phyloP scores from a whole-genome alignment of 441 rosid genomes.

The Brassica balearica region DNA sequence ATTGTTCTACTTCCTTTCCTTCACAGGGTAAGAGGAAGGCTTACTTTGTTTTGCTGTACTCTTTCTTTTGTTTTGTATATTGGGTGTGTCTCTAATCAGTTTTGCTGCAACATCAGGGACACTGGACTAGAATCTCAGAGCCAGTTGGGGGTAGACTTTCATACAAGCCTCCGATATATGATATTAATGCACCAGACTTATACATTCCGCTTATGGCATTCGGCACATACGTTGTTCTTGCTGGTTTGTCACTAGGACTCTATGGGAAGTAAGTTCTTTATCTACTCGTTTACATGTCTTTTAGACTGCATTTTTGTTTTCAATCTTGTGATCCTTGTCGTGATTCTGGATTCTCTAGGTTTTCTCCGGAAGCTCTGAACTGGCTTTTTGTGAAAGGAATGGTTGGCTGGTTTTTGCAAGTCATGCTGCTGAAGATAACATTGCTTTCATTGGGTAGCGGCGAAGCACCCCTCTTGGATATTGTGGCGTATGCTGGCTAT shows the following conservation, averaged over 20 bases:
- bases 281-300: background rate
- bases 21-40: conserved; percentile 65
- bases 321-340: conserved; percentile 13
- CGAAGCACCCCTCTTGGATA: conserved; percentile 89
- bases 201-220: conserved; percentile 97
- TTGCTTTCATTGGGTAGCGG: conserved; percentile 84
- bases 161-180: conserved; percentile 89
- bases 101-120: conserved; percentile 64
- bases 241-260: conserved; percentile 86
- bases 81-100: conserved; percentile 17
- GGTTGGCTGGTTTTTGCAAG: conserved; percentile 90
- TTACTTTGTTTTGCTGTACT: background rate
- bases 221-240: conserved; percentile 89
- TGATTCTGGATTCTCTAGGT: conserved; percentile 50
- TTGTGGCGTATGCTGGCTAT: conserved; percentile 90
- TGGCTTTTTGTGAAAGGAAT: conserved; percentile 91
- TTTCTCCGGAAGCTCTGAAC: conserved; percentile 85
- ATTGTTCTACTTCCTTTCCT: conserved; percentile 87
- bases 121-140: conserved; percentile 92
- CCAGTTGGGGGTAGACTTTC: conserved; percentile 98
- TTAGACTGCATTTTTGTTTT: background rate
- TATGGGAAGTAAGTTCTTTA: conserved; percentile 76
- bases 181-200: conserved; percentile 93
- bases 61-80: background rate
- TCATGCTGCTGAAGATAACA: conserved; percentile 76